Base-by-base conservation (phyloP, 2,329 filamentous ascomycete genomes). In the Monilinia polystroma region DNA sequence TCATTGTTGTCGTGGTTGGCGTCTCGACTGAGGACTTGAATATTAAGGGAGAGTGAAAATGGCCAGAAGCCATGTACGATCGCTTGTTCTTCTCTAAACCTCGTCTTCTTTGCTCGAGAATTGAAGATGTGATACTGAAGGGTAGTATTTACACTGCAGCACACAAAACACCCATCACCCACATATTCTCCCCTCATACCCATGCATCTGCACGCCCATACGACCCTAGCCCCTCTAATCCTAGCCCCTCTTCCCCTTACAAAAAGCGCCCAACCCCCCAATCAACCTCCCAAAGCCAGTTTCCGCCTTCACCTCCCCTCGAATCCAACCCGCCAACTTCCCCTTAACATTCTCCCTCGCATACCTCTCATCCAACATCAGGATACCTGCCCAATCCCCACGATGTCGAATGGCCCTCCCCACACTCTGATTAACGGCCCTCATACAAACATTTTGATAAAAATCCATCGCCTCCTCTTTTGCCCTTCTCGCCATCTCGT, bases 341-440 rank as follows among this genome's bases (percentile, higher is more conserved):
- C 78, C 80, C 72, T 86, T 85, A 68, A 98, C 92, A 64, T 90
- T 84, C 59, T 87, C 82, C 38, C 84, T 86, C n/a, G 83, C 85
- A 78, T 95, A 99, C 63, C 95, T 83, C 70, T 85, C 82, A 78
- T 99, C 95, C 45, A 95, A 81, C 75, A 99, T 84, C 66, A 97
- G 79, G 70, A 99, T 97, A 20, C 90, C 88, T 5, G 95, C 95
- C 78, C 96, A 98, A 78, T 99, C 95, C 32, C 85, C 87, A 66
- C 84, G 85, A 76, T 99, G 95, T 57, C 95, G 83, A 73, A 99
- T 97, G 1, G 93, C 95, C 67, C 95, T 83, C 0, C 95, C 95
- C 72, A 99, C 93, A 75, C 92, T 95, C 80, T 99, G 95, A 77
- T 99, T 99, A 5, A 99, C 95, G 5, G 93, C 92, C 51, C 95